Percentiles rank a stretch among this genome's conserved stretches.
phyloP scores from a whole-genome alignment of 805 yeast genomes.

The Candida coquimbonensis region DNA sequence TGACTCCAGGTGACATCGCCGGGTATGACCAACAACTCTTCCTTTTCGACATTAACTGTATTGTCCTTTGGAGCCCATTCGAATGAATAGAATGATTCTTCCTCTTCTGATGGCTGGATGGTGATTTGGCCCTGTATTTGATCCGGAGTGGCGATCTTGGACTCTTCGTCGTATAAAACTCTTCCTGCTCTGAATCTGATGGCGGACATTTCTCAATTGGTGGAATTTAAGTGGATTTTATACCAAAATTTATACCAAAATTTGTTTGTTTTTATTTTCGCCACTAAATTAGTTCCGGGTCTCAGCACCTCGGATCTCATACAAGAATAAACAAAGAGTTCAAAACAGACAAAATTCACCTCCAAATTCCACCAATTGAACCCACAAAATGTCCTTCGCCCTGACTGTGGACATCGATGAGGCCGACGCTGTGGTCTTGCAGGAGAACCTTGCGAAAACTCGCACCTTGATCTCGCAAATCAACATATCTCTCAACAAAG shows the following conservation, averaged over 20 bases:
- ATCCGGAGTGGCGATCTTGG: constrained; percentile 61
- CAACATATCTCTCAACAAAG: constrained; percentile 43
- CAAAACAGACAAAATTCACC: no score
- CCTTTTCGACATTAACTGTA: constrained; percentile 38
- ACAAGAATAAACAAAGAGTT: neutral
- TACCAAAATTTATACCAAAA: neutral
- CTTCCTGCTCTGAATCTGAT: constrained; percentile 70
- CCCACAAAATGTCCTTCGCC: neutral
- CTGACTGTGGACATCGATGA: constrained; percentile 54
- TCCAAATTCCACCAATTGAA: no score
- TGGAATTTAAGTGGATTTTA: neutral
- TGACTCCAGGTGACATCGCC: constrained; percentile 80
- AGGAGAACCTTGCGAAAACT: constrained; percentile 61
- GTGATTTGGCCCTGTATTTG: constrained; percentile 61
- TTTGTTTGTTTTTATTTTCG: neutral
- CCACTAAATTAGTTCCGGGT: neutral
- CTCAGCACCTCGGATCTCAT: neutral
- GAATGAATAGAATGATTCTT: constrained; percentile 63
- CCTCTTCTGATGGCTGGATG: constrained; percentile 58
- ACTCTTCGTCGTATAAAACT: constrained; percentile 54
- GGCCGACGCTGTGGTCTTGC: constrained; percentile 77
- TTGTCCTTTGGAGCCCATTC: constrained; percentile 64
- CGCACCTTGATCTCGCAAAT: constrained; percentile 49
- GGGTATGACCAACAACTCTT: constrained; percentile 68
- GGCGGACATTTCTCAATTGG: constrained; percentile 7